A percentile compares a stretch with the other conserved stretches of the same genome.
These are phyloP conservation scores for Aspergillus aculeatus DNA, from an alignment of 2,329 filamentous ascomycete genomes.

Conservation along the genomic window DNA sequence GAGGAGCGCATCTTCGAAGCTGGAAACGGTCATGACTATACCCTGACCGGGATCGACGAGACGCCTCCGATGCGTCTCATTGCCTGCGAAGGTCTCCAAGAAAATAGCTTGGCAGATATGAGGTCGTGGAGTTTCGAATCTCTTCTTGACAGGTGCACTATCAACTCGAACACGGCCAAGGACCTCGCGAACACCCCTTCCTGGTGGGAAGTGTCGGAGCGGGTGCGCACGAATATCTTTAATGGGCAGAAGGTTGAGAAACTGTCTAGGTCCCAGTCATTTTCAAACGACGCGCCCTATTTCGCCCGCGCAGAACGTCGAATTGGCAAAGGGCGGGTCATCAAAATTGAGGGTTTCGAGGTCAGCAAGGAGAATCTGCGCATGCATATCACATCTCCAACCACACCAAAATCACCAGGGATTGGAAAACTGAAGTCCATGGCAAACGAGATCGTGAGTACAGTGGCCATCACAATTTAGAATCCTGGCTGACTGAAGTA, in stretches of 20 bases:
- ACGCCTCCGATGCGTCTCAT: background rate
- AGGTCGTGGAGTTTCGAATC: background rate
- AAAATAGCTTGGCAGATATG: background rate
- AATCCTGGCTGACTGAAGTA: background rate
- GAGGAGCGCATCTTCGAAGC: constrained; percentile 15
- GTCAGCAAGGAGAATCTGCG: background rate
- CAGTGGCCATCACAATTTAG: fast-evolving
- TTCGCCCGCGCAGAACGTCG: background rate
- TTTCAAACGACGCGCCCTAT: background rate
- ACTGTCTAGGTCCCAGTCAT: constrained; percentile 17
- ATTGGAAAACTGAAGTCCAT: background rate
- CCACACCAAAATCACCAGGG: background rate
- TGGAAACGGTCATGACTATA: background rate
- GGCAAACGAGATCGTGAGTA: background rate
- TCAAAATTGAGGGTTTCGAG: background rate
- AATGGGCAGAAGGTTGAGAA: constrained; percentile 51
- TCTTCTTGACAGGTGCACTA: background rate
- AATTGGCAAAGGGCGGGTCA: background rate
- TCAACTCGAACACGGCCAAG: background rate
- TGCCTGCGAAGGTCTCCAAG: background rate
- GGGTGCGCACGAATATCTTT: constrained; percentile 58
- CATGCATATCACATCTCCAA: background rate
- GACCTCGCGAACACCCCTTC: constrained; percentile 12
- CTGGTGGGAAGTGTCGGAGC: constrained; percentile 58
- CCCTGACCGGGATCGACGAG: background rate